Base-by-base conservation (phyloP, 495 filamentous ascomycete genomes). In the Gamarada debralockiae region DNA sequence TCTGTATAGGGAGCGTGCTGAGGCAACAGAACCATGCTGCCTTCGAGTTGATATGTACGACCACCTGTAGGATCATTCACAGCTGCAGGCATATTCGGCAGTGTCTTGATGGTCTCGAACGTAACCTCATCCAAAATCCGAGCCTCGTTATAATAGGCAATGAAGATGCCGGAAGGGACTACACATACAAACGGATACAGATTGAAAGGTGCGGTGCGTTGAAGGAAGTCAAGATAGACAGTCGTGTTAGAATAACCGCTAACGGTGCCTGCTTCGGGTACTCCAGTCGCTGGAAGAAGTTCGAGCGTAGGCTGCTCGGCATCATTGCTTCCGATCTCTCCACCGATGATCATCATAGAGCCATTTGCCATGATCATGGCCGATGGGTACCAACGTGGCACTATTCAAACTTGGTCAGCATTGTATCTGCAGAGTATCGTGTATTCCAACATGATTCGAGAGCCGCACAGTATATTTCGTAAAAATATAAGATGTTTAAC, bases 121-220 rank as follows among this genome's bases (percentile, higher is more conserved):
- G 76, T 81, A 27, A 54, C 64, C 48, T 77, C 77, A 55, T 84
- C 73, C 17, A 84, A 64, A 52, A 86, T 82, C 6, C 77, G 62
- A 24, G 80, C 82, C 64, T 86, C 80, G 65, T 86, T 85, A 70
- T 80, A 85, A 65, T 84, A 84, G 23, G 69, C 74, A 13, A 83
- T 77, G 44, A 86, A 81, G 63, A 86, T 79, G 2, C 40, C 40
- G 1, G 70, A 68, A 23, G 82, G 82, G n/a, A 86, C 63, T 25
- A 83, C 73, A 38, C 65, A 64, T 25, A 81, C 54, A 68, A 73
- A 86, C 2, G 82, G 82, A 52, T 85, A 85, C 24, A 86, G 59
- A 61, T 86, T 86, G 65, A 80, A 78, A 15, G 82, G 82, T 54
- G 82, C 74, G 7, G 82, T 85, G 25, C 79, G 76, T 13, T 77